Conservation (phyloP, 129 eudicot species). For the Arctium lappa region DNA sequence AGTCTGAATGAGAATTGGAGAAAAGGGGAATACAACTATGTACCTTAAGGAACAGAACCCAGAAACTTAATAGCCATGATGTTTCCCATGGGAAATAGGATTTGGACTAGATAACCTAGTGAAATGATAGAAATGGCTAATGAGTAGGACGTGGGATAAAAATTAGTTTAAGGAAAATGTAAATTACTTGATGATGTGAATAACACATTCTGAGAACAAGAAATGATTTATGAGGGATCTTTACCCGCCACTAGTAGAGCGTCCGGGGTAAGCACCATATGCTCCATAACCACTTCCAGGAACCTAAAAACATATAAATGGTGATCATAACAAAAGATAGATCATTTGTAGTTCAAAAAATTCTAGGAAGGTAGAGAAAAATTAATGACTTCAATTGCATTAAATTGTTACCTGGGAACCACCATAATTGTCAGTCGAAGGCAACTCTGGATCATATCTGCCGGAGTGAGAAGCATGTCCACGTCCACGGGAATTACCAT, state of each 20-base stretch:
- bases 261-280: conserved; percentile 55
- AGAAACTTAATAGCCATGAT: conserved; percentile 45
- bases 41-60: conserved; percentile 23
- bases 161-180: neutral
- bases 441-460: conserved; percentile 48
- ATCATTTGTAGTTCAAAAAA: neutral
- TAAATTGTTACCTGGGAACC: conserved; percentile 46
- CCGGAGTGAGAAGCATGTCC: conserved; percentile 53
- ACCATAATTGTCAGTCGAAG: conserved; percentile 36
- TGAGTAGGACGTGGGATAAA: neutral
- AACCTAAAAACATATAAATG: conserved; percentile 16
- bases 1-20: neutral
- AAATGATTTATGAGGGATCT: neutral
- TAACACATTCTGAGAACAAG: neutral
- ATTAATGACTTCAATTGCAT: neutral
- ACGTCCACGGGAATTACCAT: conserved; percentile 59
- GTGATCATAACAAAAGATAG: neutral
- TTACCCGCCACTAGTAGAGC: conserved; percentile 52
- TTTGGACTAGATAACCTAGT: conserved; percentile 45
- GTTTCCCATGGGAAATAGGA: conserved; percentile 53
- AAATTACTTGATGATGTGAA: neutral
- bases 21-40: conserved; percentile 9
- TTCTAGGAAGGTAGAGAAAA: neutral
- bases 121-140: neutral
- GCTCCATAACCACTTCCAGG: conserved; percentile 49